Evolutionary conservation across 768 basidiomycete species (phyloP).

Genomic region (Podaxis carcinomalis): DNA sequence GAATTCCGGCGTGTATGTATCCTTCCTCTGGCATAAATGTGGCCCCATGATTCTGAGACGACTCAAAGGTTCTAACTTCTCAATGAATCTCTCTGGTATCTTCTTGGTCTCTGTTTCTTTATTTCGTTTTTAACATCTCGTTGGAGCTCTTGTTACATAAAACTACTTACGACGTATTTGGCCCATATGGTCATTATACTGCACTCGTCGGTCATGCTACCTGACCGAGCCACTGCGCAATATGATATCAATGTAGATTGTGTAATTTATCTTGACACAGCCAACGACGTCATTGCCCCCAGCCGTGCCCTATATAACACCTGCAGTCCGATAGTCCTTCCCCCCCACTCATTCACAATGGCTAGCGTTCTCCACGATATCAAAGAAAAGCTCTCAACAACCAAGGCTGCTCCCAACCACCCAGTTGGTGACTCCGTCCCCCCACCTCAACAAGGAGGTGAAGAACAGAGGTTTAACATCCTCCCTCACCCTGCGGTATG

Average conservation of each 20-base stretch:
- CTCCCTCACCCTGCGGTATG: constrained; percentile 60
- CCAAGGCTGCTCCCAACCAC: neutral
- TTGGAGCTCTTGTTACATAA: neutral
- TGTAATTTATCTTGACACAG: neutral
- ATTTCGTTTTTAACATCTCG: neutral
- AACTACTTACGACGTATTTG: neutral
- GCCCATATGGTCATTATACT: neutral
- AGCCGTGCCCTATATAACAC: neutral
- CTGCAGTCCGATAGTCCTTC: neutral
- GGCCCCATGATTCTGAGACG: neutral
- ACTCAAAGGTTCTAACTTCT: neutral
- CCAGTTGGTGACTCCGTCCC: constrained; percentile 7
- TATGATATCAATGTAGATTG: neutral
- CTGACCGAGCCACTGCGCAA: neutral
- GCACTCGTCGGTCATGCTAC: neutral
- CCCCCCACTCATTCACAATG: constrained; percentile 13
- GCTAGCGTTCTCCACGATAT: constrained; percentile 22
- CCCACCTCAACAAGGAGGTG: constrained; percentile 11
- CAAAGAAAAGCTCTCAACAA: constrained; percentile 18
- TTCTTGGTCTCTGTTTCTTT: neutral
- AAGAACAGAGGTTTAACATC: constrained; percentile 44
- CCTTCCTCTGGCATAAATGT: neutral
- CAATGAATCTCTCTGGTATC: neutral
- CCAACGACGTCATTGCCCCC: constrained; percentile 3
- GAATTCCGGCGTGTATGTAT: constrained; percentile 9